A percentile compares a stretch with the other conserved stretches of the same genome.
These are phyloP conservation scores for Macrocybe gigantea DNA, from an alignment of 768 basidiomycete species.

Conservation along the genomic window DNA sequence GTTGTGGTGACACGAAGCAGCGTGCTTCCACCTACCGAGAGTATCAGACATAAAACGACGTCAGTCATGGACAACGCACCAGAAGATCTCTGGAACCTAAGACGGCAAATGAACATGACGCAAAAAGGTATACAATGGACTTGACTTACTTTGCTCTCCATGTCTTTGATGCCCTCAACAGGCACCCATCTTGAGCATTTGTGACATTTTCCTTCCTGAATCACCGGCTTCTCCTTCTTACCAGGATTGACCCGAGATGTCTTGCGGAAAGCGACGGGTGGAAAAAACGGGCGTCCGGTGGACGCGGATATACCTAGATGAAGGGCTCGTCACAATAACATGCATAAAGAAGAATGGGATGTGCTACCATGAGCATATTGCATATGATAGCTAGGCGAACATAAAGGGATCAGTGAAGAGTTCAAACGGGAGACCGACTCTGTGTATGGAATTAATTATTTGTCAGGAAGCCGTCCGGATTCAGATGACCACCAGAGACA, in stretches of 20 bases:
- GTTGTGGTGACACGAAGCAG: slow-evolving; percentile 66
- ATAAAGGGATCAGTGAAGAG: neutral
- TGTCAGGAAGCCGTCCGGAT: neutral
- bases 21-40: slow-evolving; percentile 71
- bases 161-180: slow-evolving; percentile 68
- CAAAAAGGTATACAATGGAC: neutral
- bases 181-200: slow-evolving; percentile 68
- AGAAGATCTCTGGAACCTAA: slow-evolving; percentile 70
- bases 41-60: neutral
- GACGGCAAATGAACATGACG: neutral
- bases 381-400: slow-evolving; percentile 63
- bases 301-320: slow-evolving; percentile 61
- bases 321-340: slow-evolving; percentile 2
- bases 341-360: neutral
- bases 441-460: neutral
- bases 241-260: slow-evolving; percentile 36
- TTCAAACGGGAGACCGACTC: slow-evolving; percentile 9
- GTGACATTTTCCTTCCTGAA: slow-evolving; percentile 76
- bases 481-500: slow-evolving; percentile 13
- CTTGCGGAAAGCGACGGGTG: slow-evolving; percentile 59
- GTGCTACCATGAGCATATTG: slow-evolving; percentile 69
- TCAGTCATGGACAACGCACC: slow-evolving; percentile 37
- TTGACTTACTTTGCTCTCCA: slow-evolving; percentile 59
- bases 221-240: slow-evolving; percentile 52
- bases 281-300: slow-evolving; percentile 70